Conservation (phyloP, 169 alveolate genomes). For the Babesia bovis region DNA sequence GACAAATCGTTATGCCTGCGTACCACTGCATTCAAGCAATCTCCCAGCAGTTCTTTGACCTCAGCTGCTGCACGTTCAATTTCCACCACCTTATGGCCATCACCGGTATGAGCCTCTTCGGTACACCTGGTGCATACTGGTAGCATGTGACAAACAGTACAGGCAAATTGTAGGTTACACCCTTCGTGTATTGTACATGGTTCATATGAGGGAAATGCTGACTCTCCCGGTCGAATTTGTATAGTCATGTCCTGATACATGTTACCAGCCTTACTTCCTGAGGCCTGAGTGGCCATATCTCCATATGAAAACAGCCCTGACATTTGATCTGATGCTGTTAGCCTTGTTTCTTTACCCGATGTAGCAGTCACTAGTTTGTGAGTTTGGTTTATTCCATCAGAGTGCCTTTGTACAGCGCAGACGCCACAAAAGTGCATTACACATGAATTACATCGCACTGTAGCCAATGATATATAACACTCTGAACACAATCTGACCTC, state of each 20-base stretch:
- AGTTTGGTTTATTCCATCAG: slow-evolving; percentile 16
- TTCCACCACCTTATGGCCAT: slow-evolving; percentile 39
- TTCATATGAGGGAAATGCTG: slow-evolving; percentile 38
- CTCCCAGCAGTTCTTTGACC: slow-evolving; percentile 52
- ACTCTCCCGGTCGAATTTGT: slow-evolving; percentile 24
- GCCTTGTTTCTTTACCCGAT: slow-evolving; percentile 21
- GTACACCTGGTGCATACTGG: slow-evolving; percentile 49
- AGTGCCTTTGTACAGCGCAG: slow-evolving; percentile 45
- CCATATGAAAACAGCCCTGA: slow-evolving; percentile 13
- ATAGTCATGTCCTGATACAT: slow-evolving; percentile 26
- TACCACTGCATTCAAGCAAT: slow-evolving; percentile 46
- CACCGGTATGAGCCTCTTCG: slow-evolving; percentile 25
- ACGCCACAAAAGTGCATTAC: slow-evolving; percentile 43
- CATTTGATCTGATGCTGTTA: slow-evolving; percentile 10
- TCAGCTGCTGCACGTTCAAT: slow-evolving; percentile 49
- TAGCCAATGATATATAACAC: slow-evolving; percentile 53
- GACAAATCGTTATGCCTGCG: slow-evolving; percentile 49
- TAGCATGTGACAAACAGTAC: slow-evolving; percentile 44
- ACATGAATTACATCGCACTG: slow-evolving; percentile 54
- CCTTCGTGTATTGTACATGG: slow-evolving; percentile 32
- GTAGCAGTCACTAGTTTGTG: slow-evolving; percentile 45
- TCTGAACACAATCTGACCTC: slow-evolving; percentile 33
- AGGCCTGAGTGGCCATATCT: slow-evolving; percentile 9
- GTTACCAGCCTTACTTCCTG: slow-evolving; percentile 27
- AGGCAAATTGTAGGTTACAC: slow-evolving; percentile 14